Base-by-base conservation (phyloP, 2,329 filamentous ascomycete genomes). In the Fusarium goolgardi region DNA sequence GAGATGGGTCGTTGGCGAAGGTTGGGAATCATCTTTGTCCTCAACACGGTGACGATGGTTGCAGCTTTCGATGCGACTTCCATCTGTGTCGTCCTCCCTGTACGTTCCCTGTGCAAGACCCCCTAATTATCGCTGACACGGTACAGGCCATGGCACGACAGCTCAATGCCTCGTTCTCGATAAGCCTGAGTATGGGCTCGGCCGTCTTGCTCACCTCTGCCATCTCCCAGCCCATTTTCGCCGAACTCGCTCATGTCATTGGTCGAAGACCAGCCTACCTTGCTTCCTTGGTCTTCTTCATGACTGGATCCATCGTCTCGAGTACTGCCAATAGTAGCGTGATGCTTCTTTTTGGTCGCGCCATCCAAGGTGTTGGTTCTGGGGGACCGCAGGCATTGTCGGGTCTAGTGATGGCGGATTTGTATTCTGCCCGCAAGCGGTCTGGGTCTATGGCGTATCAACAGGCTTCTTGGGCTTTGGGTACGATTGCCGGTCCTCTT, bases 151-250 rank as follows among this genome's bases (percentile, higher is more conserved):
- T 75, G 10, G 70, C 72, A 20, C 45, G 52, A 39, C 73, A 75
- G 35, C 59, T 75, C 32, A 55, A 75, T 37, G 73, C 71, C 5
- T 70, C 65, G 8, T 63, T 75, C 18, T 71, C 72, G 3, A 59
- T 74, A 43, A 70, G 63, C 13, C 54, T 75, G 47, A 70, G 69
- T 32, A 67, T 75, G 15, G 90, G 90, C 3, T 92, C 90, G 6
- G 88, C 87, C 18, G 93, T 91, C 67, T 80, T 93, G 6, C 83
- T 93, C 7, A 86, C 88, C 5, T 88, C 86, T 57, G 88, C 90
- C 1, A 84, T 89, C 31, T 82, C 87, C 41, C 85, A 89, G 69
- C 88, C 86, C 5, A 76, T 78, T 7, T 71, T 81, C n/a, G 75
- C 78, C 9, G 76, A 78, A 4, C 56, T 81, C 12, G 79, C 77